A percentile compares a stretch with the other conserved stretches of the same genome.
Evolutionary conservation across 257 asterid species (phyloP).

Genomic region (Nicotiana tomentosiformis): DNA sequence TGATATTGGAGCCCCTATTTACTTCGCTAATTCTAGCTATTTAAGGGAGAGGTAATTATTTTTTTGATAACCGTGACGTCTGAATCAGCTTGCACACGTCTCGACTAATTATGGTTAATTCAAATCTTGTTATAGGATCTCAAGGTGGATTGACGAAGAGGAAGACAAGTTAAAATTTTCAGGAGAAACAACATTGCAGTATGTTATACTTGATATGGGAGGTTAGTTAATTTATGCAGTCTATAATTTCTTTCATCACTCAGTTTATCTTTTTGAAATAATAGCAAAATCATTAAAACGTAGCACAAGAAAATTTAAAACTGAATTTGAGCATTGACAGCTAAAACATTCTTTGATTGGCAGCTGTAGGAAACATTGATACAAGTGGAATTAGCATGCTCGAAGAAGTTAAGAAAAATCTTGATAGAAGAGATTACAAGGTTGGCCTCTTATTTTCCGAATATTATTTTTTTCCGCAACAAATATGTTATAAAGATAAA

Average conservation of each 20-base stretch:
- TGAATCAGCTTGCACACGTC: too few species aligned
- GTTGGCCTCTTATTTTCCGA: conserved; percentile 8
- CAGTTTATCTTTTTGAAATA: too few species aligned
- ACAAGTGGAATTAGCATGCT: conserved; percentile 96
- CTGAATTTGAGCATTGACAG: background rate
- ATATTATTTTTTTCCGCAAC: too few species aligned
- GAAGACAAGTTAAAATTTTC: conserved; percentile 58
- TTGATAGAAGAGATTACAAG: conserved; percentile 77
- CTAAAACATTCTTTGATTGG: conserved; percentile 2
- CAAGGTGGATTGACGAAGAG: conserved; percentile 91
- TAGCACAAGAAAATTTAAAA: background rate
- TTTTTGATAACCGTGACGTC: too few species aligned
- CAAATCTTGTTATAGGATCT: conserved; percentile 36
- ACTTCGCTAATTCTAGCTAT: conserved; percentile 81
- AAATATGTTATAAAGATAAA: background rate
- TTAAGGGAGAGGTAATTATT: conserved; percentile 75
- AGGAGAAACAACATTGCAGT: conserved; percentile 51
- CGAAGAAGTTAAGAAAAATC: conserved; percentile 69
- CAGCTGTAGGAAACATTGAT: conserved; percentile 95
- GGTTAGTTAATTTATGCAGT: conserved; percentile 35
- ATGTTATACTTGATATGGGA: conserved; percentile 71
- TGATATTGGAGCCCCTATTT: conserved; percentile 84
- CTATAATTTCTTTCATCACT: background rate
- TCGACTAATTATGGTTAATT: background rate
- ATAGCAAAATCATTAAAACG: too few species aligned